Evolutionary conservation across 1,139 yeast species (phyloP), one percentile per base, ranked within the genome.

Genomic region (Blastobotrys raffinosifermentans): DNA sequence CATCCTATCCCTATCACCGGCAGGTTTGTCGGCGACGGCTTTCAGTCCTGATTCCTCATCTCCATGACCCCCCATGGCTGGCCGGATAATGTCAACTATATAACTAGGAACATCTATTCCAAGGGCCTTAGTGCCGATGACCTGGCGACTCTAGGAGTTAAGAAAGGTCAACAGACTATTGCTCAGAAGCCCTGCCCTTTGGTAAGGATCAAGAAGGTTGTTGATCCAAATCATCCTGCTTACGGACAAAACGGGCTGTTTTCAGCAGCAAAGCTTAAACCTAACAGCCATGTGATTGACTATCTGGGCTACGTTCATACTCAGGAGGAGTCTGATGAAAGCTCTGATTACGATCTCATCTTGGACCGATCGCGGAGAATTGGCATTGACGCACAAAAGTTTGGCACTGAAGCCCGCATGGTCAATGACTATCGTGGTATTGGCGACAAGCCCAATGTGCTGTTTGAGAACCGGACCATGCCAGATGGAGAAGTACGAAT

Each of bases 381-480:
- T 3, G 55, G 50, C 7, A 49, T 54, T 16, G 59, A 54, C 30
- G 59, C 57, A 10, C 40, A 43, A 26, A 35, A 37, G 26, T 32
- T 40, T 41, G 59, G 59, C 6, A 46, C 49, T 26, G 59, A 54
- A 29, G 58, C 56, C 2, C 43, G 59, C 8, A 53, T 54, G 57
- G 48, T 54, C 22, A 54, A 54, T 31, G 59, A 54, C 34, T 54
- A 54, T 26, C 41, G 59, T n/a, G 58, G 58, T 4, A 46, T 54
- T 11, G 43, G 37, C 20, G 33, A 30, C 18, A 39, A 41, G 10
- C 54, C 58, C 8, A 54, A 54, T 29, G 57, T 51, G 17, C 33
- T 38, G 32, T 54, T 54, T 33, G 57, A 53, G 26, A 49, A 54
- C 26, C 43, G 49, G 10, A 36, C 39, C 7, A 49, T 44, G 6